Evolutionary conservation across 202 grass and related monocot species (phyloP).

Genomic region (Brachypodium distachyon): DNA sequence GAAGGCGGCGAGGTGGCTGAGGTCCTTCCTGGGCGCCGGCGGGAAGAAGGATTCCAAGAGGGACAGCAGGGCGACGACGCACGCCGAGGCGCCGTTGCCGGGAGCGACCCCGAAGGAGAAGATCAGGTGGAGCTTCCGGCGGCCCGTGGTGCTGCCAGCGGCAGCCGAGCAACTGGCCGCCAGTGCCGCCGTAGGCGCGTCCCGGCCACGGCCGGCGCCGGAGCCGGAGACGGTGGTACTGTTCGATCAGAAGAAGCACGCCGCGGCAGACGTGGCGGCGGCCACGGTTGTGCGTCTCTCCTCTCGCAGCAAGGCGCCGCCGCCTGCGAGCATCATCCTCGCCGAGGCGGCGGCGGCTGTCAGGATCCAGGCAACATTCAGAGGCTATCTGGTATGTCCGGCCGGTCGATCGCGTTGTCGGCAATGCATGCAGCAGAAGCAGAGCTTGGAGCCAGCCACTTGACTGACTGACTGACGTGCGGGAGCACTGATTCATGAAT

Average conservation of each 20-base stretch:
- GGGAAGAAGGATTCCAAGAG: conserved; percentile 46
- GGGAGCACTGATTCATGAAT: not conserved
- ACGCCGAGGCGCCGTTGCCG: not conserved
- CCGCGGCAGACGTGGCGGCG: conserved; percentile 44
- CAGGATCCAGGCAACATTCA: conserved; percentile 74
- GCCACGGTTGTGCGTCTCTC: conserved; percentile 47
- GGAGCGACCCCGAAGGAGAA: conserved; percentile 29
- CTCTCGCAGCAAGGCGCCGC: not conserved
- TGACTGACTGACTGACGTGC: not conserved
- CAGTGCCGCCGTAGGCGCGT: not conserved
- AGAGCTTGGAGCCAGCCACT: too few species aligned
- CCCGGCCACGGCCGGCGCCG: not conserved
- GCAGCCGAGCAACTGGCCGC: not conserved
- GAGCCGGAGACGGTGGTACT: not conserved
- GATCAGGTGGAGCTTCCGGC: conserved; percentile 63
- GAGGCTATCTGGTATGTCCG: conserved; percentile 64
- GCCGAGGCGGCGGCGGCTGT: conserved; percentile 48
- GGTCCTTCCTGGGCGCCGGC: conserved; percentile 40
- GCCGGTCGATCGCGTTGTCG: not conserved
- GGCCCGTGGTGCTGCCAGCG: conserved; percentile 6
- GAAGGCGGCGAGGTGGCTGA: conserved; percentile 62
- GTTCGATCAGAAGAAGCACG: conserved; percentile 51
- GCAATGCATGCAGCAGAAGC: too few species aligned
- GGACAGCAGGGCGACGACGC: conserved; percentile 25
- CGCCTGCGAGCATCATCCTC: not conserved